Evolutionary conservation across 495 filamentous ascomycete genomes (phyloP).

Genomic region (Trichoderma virens): DNA sequence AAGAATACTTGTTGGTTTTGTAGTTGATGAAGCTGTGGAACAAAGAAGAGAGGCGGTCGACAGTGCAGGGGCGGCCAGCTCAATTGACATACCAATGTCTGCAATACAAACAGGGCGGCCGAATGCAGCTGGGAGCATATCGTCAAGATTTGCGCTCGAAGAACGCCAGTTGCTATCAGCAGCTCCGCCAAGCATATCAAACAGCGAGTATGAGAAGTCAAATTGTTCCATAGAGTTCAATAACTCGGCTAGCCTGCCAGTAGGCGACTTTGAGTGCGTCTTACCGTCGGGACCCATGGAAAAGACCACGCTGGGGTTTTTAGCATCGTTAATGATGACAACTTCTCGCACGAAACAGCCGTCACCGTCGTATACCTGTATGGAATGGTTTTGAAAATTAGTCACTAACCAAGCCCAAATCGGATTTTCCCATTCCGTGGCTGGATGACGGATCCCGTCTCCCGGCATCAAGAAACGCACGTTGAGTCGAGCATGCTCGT

Average conservation of each 20-base stretch:
- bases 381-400: background rate
- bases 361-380: background rate
- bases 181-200: background rate
- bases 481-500: constrained; percentile 41
- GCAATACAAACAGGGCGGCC: background rate
- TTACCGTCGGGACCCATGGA: background rate
- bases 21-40: too few species aligned
- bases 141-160: background rate
- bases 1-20: too few species aligned
- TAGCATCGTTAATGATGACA: background rate
- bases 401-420: background rate
- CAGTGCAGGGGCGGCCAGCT: background rate
- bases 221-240: background rate
- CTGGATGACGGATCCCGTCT: background rate
- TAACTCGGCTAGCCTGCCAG: background rate
- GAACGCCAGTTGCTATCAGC: background rate
- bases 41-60: too few species aligned
- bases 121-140: background rate
- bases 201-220: background rate
- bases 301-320: background rate
- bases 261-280: background rate
- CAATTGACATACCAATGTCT: background rate
- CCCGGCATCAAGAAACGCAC: constrained; percentile 18
- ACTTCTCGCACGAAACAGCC: background rate
- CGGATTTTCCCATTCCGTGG: background rate